Base-by-base conservation (phyloP, 495 filamentous ascomycete genomes). In the Penicillium paradoxum region DNA sequence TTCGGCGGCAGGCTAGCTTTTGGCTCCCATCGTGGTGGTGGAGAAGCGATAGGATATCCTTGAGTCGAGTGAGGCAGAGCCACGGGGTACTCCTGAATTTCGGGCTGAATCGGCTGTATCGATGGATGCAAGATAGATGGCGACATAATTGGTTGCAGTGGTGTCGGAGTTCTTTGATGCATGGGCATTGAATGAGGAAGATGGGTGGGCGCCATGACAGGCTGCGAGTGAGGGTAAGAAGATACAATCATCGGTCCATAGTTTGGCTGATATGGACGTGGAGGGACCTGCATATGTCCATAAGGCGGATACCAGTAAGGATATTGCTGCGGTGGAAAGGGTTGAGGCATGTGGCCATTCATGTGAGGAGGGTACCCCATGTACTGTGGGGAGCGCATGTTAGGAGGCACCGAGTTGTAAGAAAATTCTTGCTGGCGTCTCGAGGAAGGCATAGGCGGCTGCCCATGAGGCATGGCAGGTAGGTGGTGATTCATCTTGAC, bases 401-500 rank as follows among this genome's bases (percentile, higher is more conserved):
- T 75, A 38, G 72, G 70, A 43, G 69, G 71, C 2, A 55, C 70
- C n/a, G 72, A 58, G 21, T 72, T 60, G 58, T 79, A 81, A 34
- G 70, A 58, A 42, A 74, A 63, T 24, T 80, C 79, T 58, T 77
- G 75, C 57, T 76, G 77, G 51, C 76, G 64, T 56, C 78, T 67
- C 9, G 72, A 69, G 49, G 71, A 67, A 41, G 74, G 73, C 63
- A 80, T 73, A 34, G 79, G 75, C 49, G 77, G 74, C 69, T 78
- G 79, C 71, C 76, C 76, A 71, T 77, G 78, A 57, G 76, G 72
- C 68, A 79, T 71, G 47, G 73, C 68, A 57, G 79, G 72, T 62
- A 79, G 59, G 60, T 80, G 75, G 59, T 77, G 73, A 64, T 80
- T 82, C 74, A 82, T 82, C 66, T 71, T 74, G 71, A 71, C 64